Conservation (phyloP, 2,329 filamentous ascomycete genomes). For the Sporothrix inflata region DNA sequence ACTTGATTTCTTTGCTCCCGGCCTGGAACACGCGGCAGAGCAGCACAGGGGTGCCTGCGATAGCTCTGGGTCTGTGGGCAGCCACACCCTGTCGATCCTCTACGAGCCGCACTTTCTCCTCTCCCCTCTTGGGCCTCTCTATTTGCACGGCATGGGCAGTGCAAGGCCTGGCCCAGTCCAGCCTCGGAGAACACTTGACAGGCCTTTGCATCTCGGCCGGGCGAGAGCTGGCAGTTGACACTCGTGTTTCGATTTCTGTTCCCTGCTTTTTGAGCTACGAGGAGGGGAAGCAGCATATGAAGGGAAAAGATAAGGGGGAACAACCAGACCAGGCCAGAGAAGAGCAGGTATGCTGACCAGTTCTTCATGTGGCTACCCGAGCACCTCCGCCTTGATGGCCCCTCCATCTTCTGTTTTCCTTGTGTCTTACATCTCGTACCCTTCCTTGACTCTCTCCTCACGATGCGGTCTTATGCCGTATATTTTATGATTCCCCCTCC, state of each 20-base stretch:
- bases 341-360: slow-evolving; percentile 24
- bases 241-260: background rate
- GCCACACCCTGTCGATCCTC: slow-evolving; percentile 9
- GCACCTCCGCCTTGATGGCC: background rate
- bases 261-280: background rate
- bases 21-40: slow-evolving; percentile 11
- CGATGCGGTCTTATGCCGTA: background rate
- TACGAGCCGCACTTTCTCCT: background rate
- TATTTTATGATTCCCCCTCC: background rate
- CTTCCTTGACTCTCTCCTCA: background rate
- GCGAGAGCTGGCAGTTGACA: background rate
- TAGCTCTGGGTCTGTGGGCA: background rate
- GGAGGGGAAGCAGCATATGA: background rate
- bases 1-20: background rate
- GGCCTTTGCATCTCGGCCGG: slow-evolving; percentile 1
- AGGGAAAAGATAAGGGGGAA: background rate
- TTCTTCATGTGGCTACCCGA: slow-evolving; percentile 28
- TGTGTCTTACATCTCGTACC: background rate
- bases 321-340: background rate
- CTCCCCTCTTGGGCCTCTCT: background rate
- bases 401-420: background rate
- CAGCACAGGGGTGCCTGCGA: background rate
- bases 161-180: background rate
- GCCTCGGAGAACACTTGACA: background rate
- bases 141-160: background rate